Evolutionary conservation across 179 eudicot species (phyloP), one percentile per base, ranked within the genome.

Genomic region (Corrigiola litoralis): DNA sequence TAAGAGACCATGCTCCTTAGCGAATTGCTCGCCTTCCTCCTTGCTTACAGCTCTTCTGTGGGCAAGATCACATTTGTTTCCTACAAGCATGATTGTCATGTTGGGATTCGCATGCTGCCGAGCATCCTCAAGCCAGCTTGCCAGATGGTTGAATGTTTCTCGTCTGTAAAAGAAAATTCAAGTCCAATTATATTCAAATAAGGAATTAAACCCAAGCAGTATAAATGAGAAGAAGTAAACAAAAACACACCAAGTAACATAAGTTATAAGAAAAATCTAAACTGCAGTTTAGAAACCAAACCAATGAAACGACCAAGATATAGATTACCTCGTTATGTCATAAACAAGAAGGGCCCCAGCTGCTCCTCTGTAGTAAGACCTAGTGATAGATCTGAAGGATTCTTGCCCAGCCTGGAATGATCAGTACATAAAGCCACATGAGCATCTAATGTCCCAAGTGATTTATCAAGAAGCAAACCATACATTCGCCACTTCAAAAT

Each of bases 1-100:
- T 55, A 89, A 41, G 61, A 89, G 87, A 24, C 94, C 94, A 74
- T 87, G 80, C 75, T 89, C 90, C 72, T 87, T 89, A 8, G 96
- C 96, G 72, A 89, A 89, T 57, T 87, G 96, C 72, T 89, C 94
- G 4, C 94, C 96, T 72, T 89, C 96, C 78, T 89, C 96, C 61
- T 75, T 83, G 73, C 84, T 89, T 45, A 89, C 90, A 65, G 90
- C 92, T 62, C 96, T 87, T 74, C 90, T 72, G 60, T 89, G 92
- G 8, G 90, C 72, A 61, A 86, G 86, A 69, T 89, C 92, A 65
- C 80, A 69, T 66, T 89, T 89, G 63, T 89, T 89, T 33, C 88
- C 96, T 9, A 89, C 73, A 53, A 89, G 94, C 84, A 85, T 87
- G 69, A 89, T 87, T 18, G 90, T 75, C 96, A 89, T 89, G 76